Base-by-base conservation (phyloP, 768 basidiomycete genomes). In the Scleroderma bovista region DNA sequence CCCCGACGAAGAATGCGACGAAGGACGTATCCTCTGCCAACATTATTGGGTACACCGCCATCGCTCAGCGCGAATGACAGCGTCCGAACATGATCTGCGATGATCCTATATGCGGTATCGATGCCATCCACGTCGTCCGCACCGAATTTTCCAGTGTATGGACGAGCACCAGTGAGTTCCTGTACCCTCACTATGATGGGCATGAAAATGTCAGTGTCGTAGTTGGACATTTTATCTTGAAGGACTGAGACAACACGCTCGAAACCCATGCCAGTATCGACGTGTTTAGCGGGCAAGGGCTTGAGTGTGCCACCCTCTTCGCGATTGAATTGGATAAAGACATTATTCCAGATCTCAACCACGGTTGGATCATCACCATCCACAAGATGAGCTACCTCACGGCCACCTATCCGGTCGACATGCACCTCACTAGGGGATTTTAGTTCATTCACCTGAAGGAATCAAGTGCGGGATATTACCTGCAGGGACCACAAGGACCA, bases 261-360 rank as follows among this genome's bases (percentile, higher is more conserved):
- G 68, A 96, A 99, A 38, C 96, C 96, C 94, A 99, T 93, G 45
- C 96, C 96, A 6, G 96, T 99, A 65, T 99, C 96, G 54, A 99
- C 89, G 60, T 99, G 96, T 69, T 93, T 93, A 29, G 85, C 81
- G 22, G 96, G 96, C 13, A 99, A 78, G 1, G 79, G 52, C 46
- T 79, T 82, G 15, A 99, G 78, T 17, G 84, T 81, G 36, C 88
- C 87, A 50, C 94, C 88, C 39, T 82, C 79, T 67, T 98, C 95
- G 42, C 96, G 88, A 66, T 99, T 98, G 75, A 88, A 99, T 61
- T 97, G 94, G 63, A 99, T 98, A 66, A 97, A 99, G 50, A 99
- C 96, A 65, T 96, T 97, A 74, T 99, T 99, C 96, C 96, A 99
- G 57, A 99, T 94, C 69, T 95, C 93, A 51, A 99, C 78, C 8